Conservation (phyloP, 768 basidiomycete genomes). For the Sporobolomyces phaffii region DNA sequence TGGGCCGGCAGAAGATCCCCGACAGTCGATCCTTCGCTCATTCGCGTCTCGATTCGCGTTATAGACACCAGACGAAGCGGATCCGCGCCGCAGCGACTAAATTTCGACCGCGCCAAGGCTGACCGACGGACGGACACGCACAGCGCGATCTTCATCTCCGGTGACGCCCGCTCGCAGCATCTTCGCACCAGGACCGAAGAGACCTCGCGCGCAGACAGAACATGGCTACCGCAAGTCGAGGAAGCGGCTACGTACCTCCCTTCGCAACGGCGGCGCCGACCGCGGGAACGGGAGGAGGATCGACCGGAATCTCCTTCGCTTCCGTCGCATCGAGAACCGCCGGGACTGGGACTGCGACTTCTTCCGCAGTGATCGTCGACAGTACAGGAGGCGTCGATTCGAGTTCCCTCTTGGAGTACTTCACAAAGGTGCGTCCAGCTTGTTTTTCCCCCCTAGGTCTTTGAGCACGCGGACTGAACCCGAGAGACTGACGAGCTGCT, state of each 20-base stretch:
- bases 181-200: too few relatives aligned
- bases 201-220: background rate
- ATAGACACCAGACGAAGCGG: too few relatives aligned
- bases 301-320: constrained; percentile 14
- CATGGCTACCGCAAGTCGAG: background rate
- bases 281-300: constrained; percentile 42
- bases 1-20: too few relatives aligned
- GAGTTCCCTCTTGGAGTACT: constrained; percentile 14
- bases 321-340: constrained; percentile 4
- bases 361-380: constrained; percentile 8
- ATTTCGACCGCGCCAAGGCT: too few relatives aligned
- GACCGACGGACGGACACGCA: too few relatives aligned
- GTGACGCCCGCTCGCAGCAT: too few relatives aligned
- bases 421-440: constrained; percentile 10
- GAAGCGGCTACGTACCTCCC: background rate
- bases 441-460: background rate
- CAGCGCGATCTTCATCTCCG: too few relatives aligned
- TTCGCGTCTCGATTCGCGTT: too few relatives aligned
- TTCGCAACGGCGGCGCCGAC: constrained; percentile 53
- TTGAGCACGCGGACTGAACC: too few relatives aligned
- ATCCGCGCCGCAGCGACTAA: too few relatives aligned
- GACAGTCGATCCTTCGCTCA: too few relatives aligned
- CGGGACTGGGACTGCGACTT: background rate
- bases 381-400: constrained; percentile 26
- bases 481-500: too few relatives aligned